phyloP scores from a whole-genome alignment of 1,284 basidiomycete genomes.

The Microbotryum silenes-acaulis region DNA sequence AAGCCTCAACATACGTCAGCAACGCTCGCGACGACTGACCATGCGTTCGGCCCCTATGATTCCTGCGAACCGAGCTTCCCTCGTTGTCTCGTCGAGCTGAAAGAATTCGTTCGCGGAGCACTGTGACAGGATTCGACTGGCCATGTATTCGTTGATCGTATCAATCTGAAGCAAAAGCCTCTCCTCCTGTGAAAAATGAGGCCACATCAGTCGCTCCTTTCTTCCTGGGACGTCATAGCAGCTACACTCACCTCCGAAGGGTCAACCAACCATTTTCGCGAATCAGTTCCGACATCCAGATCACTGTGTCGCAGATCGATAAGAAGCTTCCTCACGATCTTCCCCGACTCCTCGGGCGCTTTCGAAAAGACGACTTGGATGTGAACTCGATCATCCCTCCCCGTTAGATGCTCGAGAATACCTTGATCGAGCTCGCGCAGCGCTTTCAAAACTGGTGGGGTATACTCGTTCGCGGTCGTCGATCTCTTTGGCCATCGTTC shows the following conservation, averaged over 20 bases:
- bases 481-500: not conserved
- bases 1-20: too few species aligned
- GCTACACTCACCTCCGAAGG: not conserved
- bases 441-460: constrained; percentile 6
- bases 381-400: not conserved
- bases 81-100: not conserved
- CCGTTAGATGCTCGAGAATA: not conserved
- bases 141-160: constrained; percentile 7
- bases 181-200: constrained; percentile 2
- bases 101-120: constrained; percentile 5
- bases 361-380: constrained; percentile 8
- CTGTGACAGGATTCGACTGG: constrained; percentile 2
- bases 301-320: too few species aligned
- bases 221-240: too few species aligned
- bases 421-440: not conserved
- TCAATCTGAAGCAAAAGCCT: not conserved
- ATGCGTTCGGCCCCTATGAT: not conserved
- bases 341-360: not conserved
- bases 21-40: not conserved
- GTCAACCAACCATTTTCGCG: constrained; percentile 8
- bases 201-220: too few species aligned
- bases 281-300: not conserved
- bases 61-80: not conserved
- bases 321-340: not conserved
- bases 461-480: not conserved